Percentiles rank a stretch among this genome's conserved stretches.
These are phyloP conservation scores for Eremochloa ophiuroides DNA, from an alignment of 176 grass and related monocot genomes.

Conservation along the genomic window DNA sequence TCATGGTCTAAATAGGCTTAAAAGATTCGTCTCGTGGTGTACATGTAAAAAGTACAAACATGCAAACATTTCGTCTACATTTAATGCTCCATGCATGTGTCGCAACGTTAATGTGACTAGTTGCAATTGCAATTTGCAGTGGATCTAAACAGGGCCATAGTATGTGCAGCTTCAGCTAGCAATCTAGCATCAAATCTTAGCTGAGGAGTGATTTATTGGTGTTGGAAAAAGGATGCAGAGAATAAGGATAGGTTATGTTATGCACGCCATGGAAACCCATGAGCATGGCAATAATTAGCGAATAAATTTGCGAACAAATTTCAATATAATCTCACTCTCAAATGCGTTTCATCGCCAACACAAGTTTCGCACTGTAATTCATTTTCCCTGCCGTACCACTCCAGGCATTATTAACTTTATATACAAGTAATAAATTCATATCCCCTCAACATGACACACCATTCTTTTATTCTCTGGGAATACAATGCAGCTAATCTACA, in stretches of 20 bases:
- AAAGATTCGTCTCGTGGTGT: too few relatives aligned
- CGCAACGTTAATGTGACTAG: too few relatives aligned
- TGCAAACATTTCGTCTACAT: too few relatives aligned
- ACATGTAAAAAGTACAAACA: too few relatives aligned
- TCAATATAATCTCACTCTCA: constrained; percentile 1
- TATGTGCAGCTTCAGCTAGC: too few relatives aligned
- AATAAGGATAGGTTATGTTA: neutral
- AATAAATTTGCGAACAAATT: too few relatives aligned
- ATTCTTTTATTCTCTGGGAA: constrained; percentile 9
- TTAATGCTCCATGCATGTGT: too few relatives aligned
- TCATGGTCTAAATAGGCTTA: too few relatives aligned
- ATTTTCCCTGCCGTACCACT: neutral
- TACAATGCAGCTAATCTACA: neutral
- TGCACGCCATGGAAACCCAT: constrained; percentile 54
- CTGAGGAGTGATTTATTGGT: constrained; percentile 32
- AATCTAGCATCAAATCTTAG: too few relatives aligned
- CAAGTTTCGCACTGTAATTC: neutral
- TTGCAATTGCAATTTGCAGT: too few relatives aligned
- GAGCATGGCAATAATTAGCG: neutral
- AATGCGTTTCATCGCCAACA: neutral
- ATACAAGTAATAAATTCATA: neutral
- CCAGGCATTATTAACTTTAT: neutral
- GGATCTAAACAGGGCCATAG: too few relatives aligned
- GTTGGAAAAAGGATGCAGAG: neutral
- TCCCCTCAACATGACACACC: neutral